Base-by-base conservation (phyloP, 2,329 filamentous ascomycete genomes). In the Cordyceps fumosorosea region DNA sequence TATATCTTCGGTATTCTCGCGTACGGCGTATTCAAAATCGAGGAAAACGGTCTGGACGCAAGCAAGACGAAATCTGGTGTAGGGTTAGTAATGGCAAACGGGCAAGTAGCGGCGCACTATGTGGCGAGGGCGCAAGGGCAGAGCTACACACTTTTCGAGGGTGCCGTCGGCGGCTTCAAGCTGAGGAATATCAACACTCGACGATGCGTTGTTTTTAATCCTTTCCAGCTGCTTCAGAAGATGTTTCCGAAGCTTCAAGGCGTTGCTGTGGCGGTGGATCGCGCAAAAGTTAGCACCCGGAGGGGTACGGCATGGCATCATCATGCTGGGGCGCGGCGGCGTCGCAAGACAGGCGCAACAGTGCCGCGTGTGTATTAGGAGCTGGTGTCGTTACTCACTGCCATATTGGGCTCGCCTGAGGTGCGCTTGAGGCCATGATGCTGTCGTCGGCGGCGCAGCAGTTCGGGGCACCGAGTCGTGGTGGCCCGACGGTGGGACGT, bases 21-120 rank as follows among this genome's bases (percentile, higher is more conserved):
- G 77, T 64, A 79, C 80, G 56, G 88, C 86, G 75, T 83, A 85
- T 66, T 84, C 79, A 70, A 90, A 86, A 74, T 96, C 87, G 71
- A 83, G 77, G 71, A 91, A 89, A 64, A 93, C 86, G 62, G 86
- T 84, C 66, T 83, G 81, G 71, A 93, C 86, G 72, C 88, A 93
- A 63, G 84, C 82, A 56, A 86, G 77, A 67, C 91, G 90, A 73
- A 89, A 87, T 67, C 87, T 90, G 69, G 34, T 1, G 16, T 45
- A 32, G 50, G 48, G 63, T 71, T 54, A 66, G 62, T 8, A n/a
- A 18, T 44, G 16, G 42, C 50, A 61, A 48, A 62, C 40, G 40
- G 34, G 34, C 47, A 16, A 60, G 50, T 60, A 44, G 40, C 42
- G 24, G 47, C 47, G 51, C 44, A 55, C 56, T 42, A 60, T 10